phyloP scores from a whole-genome alignment of 139 green algal genomes.

The Tetradesmus obliquus region DNA sequence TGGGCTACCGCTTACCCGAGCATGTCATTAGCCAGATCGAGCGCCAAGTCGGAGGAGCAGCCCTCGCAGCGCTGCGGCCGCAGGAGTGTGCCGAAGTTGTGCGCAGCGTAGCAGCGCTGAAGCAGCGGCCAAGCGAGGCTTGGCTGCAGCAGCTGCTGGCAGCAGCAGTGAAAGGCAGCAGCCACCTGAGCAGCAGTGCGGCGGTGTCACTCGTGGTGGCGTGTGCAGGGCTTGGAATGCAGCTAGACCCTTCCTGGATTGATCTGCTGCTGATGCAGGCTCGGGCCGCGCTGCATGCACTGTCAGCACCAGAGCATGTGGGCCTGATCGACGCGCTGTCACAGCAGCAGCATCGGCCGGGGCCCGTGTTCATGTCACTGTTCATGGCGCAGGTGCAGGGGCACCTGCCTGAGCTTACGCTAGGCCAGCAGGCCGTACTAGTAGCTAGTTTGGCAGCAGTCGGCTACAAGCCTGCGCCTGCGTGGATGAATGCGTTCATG shows the following conservation, averaged over 20 bases:
- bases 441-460: constrained; percentile 19
- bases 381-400: constrained; percentile 19
- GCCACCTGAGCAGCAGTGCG: constrained; percentile 5
- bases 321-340: constrained; percentile 34
- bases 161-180: constrained; percentile 12
- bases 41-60: neutral
- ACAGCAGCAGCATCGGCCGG: constrained; percentile 37
- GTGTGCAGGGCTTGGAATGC: neutral
- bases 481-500: constrained; percentile 36
- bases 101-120: neutral
- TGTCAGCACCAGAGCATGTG: constrained; percentile 39
- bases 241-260: constrained; percentile 9
- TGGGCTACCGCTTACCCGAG: constrained; percentile 30
- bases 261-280: constrained; percentile 45
- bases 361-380: constrained; percentile 40
- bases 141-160: constrained; percentile 39
- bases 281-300: neutral
- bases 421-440: constrained; percentile 22
- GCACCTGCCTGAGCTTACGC: neutral
- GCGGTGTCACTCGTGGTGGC: neutral
- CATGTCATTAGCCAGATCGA: constrained; percentile 35
- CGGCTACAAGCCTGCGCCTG: constrained; percentile 31
- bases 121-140: neutral
- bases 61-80: constrained; percentile 6
- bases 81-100: constrained; percentile 9